Base-by-base conservation (phyloP, 2,329 filamentous ascomycete species). In the Aspergillus novoparasiticus region DNA sequence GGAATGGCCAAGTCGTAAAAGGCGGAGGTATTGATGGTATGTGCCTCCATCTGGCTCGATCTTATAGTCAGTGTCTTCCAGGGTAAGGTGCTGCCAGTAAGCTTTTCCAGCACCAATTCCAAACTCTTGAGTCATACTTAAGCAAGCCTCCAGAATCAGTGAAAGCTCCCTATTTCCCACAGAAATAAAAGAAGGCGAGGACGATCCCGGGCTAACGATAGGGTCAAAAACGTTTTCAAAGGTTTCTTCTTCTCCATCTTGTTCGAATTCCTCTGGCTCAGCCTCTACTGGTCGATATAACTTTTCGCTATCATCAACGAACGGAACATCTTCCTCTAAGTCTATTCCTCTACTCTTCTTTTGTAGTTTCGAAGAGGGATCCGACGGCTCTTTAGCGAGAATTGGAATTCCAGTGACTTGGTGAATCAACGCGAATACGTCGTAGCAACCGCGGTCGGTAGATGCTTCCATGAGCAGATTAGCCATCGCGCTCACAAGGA, bases 401-500 rank as follows among this genome's bases (percentile, higher is more conserved):
- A 79, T 72, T 6, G 89, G 87, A 48, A 97, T 85, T 54, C 87
- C 85, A 87, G 94, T 94, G 0, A 93, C 91, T 77, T 97, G 89
- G 68, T 93, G 85, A n/a, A 96, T 78, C 23, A 97, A 81, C 45
- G 86, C 86, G 26, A 97, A 84, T 2, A 97, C 82, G 69, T 92
- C 87, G 65, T 90, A 87, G 76, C 85, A 89, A 69, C 95, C 89
- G 57, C 82, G 78, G 21, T 85, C 81, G 12, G 84, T 78, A 41
- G 77, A 80, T 19, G 90, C 88, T 57, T 89, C 80, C 26, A 93
- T 79, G n/a, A 98, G 82, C 3, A 97, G 69, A 41, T 89, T 85
- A 6, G 89, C 93, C 91, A 98, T 96, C 34, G 90, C 84, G 72
- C 87, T 90, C 4, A 96, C 90, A 23, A 98, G 81, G 60, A 86